Evolutionary conservation across 768 basidiomycete genomes (phyloP).

Genomic region (Pisolithus microcarpus): DNA sequence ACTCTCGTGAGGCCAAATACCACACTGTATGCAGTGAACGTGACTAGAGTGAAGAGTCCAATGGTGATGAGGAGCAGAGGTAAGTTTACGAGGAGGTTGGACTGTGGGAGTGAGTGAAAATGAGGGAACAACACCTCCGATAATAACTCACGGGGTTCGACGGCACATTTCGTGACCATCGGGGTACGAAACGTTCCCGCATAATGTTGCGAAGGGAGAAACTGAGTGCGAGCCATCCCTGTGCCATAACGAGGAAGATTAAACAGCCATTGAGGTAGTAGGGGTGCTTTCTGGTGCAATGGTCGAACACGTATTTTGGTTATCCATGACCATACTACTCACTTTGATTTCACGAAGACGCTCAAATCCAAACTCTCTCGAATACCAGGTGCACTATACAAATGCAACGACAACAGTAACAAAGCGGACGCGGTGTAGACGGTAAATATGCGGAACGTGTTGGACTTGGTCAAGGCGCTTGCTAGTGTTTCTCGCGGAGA

Average conservation of each 20-base stretch:
- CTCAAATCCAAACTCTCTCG: conserved; percentile 38
- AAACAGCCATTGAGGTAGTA: conserved; percentile 66
- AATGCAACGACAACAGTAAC: conserved; percentile 37
- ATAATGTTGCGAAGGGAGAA: conserved; percentile 55
- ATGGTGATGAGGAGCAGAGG: conserved; percentile 29
- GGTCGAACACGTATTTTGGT: not conserved
- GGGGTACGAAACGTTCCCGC: conserved; percentile 51
- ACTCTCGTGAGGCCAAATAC: conserved; percentile 42
- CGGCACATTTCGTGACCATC: conserved; percentile 28
- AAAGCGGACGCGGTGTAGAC: conserved; percentile 45
- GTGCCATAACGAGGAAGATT: conserved; percentile 51
- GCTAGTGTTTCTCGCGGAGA: conserved; percentile 48
- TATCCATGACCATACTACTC: conserved; percentile 9
- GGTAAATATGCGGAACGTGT: conserved; percentile 37
- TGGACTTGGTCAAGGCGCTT: conserved; percentile 39
- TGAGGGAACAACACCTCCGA: not conserved
- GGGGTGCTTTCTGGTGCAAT: conserved; percentile 54
- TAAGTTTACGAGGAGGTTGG: conserved; percentile 16
- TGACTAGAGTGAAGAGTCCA: conserved; percentile 33
- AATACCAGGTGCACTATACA: conserved; percentile 23
- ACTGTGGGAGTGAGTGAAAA: conserved; percentile 5
- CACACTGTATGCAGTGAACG: conserved; percentile 34
- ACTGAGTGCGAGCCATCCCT: conserved; percentile 38
- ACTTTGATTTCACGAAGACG: conserved; percentile 67
- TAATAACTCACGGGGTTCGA: conserved; percentile 13